Conservation (phyloP, 352 stramenopile species). For the Globisporangium camurandrum region DNA sequence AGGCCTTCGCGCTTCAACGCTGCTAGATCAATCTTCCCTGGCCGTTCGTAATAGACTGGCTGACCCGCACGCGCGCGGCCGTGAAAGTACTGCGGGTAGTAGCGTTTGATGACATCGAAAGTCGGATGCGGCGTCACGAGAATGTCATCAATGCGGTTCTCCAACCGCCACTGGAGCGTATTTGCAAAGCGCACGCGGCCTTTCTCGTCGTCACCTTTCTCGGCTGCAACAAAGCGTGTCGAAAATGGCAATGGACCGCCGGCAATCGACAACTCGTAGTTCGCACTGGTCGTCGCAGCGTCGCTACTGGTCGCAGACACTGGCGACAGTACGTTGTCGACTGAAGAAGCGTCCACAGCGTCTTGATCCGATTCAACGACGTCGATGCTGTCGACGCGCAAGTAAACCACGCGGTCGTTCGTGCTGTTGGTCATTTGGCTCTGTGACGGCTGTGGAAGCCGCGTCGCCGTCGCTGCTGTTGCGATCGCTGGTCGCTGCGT, state of each 20-base stretch:
- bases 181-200: constrained; percentile 62
- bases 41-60: constrained; percentile 81
- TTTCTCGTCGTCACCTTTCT: constrained; percentile 82
- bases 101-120: constrained; percentile 88
- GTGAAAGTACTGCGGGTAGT: constrained; percentile 90
- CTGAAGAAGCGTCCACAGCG: constrained; percentile 11
- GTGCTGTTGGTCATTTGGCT: constrained; percentile 6
- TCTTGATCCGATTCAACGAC: constrained; percentile 58
- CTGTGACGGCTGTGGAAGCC: background rate
- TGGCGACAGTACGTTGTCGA: constrained; percentile 3
- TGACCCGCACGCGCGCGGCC: constrained; percentile 65
- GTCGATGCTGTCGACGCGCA: constrained; percentile 58
- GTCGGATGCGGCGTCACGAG: constrained; percentile 69
- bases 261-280: constrained; percentile 24
- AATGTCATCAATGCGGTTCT: constrained; percentile 85
- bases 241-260: constrained; percentile 69
- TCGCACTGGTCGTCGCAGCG: constrained; percentile 7
- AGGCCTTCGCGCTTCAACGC: constrained; percentile 82
- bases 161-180: constrained; percentile 80
- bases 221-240: constrained; percentile 67
- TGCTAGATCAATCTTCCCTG: constrained; percentile 81
- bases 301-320: constrained; percentile 5
- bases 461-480: constrained; percentile 18
- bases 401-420: constrained; percentile 32
- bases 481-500: too few species aligned